Evolutionary conservation across 129 eudicot species (phyloP), one percentile per base, ranked within the genome.

Genomic region (Centrapalus pauciflorus): DNA sequence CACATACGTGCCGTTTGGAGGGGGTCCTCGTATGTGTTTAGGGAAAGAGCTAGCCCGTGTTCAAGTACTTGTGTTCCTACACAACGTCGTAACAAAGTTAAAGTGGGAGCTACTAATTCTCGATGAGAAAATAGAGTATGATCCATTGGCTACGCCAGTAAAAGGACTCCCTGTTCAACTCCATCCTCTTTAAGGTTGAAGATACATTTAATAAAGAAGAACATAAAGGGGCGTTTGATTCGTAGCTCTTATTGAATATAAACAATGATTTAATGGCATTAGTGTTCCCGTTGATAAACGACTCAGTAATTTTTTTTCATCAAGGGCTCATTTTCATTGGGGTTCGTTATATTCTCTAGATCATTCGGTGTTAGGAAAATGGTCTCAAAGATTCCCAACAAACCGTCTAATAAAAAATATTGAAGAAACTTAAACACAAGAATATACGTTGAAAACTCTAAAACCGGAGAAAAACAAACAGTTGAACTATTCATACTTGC

Each of bases 231-330:
- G n/a, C n/a, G n/a, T n/a, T n/a, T n/a, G 33, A 23, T n/a, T 63
- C 1, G 69, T 73, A 83, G n/a, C 79, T 69, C 83, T 86, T 86
- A 73, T 81, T 81, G 74, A 83, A 86, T 37, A 86, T 86, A 29
- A 86, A 83, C 21, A 82, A 19, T 25, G 95, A 86, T 68, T 86
- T 86, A 63, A 86, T 80, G 32, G 95, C 86, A 55, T 83, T 83
- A 14, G 94, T 88, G 60, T 67, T 86, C 68, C 83, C 95, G 27
- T 86, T 86, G 76, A 86, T 86, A 49, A 86, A 86, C 16, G 95
- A 83, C 50, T 86, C 94, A n/a, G 34, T 86, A 88, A 57, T 73
- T 82, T 50, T 59, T 82, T 70, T 80, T 83, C 71, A 86, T 2
- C 5, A 86, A 86, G 37, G 86, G 74, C 23, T 86, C 82, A 40